phyloP scores from a whole-genome alignment of 495 filamentous ascomycete genomes.

The Durotheca rogersii region DNA sequence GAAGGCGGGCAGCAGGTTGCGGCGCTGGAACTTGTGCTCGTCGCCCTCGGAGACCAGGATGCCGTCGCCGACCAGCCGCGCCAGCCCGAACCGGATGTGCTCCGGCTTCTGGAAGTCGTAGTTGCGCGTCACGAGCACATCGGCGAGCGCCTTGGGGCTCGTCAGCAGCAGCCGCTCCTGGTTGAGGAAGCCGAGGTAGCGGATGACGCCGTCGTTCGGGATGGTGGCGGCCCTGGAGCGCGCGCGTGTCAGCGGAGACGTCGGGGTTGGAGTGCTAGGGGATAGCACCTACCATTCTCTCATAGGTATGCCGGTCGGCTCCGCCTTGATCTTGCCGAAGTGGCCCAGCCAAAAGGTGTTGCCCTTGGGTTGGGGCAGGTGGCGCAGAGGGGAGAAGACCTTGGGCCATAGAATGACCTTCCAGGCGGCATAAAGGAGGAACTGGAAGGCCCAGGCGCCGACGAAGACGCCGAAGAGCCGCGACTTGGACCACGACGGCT shows the following conservation, averaged over 20 bases:
- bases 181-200: slow-evolving; percentile 70
- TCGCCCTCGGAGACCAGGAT: slow-evolving; percentile 83
- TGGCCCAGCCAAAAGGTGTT: slow-evolving; percentile 56
- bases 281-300: slow-evolving; percentile 60
- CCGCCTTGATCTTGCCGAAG: slow-evolving; percentile 52
- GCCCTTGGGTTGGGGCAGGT: slow-evolving; percentile 59
- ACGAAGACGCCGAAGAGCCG: slow-evolving; percentile 29
- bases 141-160: slow-evolving; percentile 63
- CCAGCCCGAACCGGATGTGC: slow-evolving; percentile 55
- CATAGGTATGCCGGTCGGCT: slow-evolving; percentile 61
- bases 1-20: slow-evolving; percentile 81
- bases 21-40: slow-evolving; percentile 79
- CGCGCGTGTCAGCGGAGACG: slow-evolving; percentile 10
- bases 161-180: slow-evolving; percentile 67
- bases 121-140: slow-evolving; percentile 66
- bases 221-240: slow-evolving; percentile 64
- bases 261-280: no score
- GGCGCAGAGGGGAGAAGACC: slow-evolving; percentile 67
- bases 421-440: slow-evolving; percentile 44
- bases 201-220: slow-evolving; percentile 86
- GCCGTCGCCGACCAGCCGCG: slow-evolving; percentile 70
- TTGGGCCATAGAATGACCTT: slow-evolving; percentile 65
- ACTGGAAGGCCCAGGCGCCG: slow-evolving; percentile 29
- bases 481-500: slow-evolving; percentile 28
- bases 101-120: slow-evolving; percentile 80